phyloP scores from a whole-genome alignment of 163 green algal genomes.

The Chlorella variabilis region DNA sequence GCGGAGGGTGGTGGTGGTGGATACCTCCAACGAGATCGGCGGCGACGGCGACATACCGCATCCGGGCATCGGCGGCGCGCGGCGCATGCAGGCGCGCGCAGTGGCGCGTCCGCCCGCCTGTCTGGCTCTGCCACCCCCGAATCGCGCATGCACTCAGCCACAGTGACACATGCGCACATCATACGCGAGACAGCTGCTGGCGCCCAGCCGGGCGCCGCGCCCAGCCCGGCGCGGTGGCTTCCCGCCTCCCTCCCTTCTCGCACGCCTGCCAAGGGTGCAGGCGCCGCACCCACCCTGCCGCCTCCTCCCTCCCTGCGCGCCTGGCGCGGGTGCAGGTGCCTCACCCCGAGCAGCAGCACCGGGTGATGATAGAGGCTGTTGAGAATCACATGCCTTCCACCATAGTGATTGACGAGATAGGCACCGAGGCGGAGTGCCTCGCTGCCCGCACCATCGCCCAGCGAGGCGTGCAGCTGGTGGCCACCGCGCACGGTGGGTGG shows the following conservation, averaged over 20 bases:
- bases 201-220: too few species aligned
- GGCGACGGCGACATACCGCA: conserved; percentile 97
- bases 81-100: conserved; percentile 91
- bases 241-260: too few species aligned
- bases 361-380: conserved; percentile 90
- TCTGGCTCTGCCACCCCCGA: too few species aligned
- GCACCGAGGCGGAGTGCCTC: conserved; percentile 88
- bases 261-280: too few species aligned
- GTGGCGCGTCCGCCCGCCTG: too few species aligned
- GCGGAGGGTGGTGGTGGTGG: conserved; percentile 90
- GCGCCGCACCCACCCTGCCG: too few species aligned
- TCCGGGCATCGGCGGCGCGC: conserved; percentile 84
- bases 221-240: too few species aligned
- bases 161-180: too few species aligned
- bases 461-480: conserved; percentile 90
- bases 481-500: conserved; percentile 84
- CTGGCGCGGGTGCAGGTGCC: conserved; percentile 83
- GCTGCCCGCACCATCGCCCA: conserved; percentile 94
- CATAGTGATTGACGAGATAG: conserved; percentile 97
- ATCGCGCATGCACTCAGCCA: too few species aligned
- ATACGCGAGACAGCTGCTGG: too few species aligned
- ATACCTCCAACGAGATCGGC: conserved; percentile 98
- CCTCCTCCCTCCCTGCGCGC: too few species aligned
- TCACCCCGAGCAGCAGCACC: conserved; percentile 82
- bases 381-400: conserved; percentile 92